phyloP scores from a whole-genome alignment of 257 asterid species.

The Solanum pinnatisectum region DNA sequence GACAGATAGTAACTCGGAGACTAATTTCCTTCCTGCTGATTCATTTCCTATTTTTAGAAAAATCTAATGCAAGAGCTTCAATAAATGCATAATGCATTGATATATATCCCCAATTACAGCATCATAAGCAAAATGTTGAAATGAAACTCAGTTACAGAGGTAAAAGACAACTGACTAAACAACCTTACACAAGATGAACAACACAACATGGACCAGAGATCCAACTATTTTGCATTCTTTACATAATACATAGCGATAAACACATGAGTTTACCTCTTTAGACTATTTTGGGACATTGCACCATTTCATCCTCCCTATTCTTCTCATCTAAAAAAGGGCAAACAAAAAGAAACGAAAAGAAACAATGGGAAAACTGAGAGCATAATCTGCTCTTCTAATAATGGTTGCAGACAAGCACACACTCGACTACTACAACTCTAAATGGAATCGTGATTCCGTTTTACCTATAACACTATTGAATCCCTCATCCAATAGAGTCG shows the following conservation, averaged over 20 bases:
- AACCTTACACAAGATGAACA: not conserved
- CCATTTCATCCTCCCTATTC: not conserved
- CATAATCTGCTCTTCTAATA: not conserved
- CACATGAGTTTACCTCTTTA: not conserved
- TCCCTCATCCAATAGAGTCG: slow-evolving; percentile 3
- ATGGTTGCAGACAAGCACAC: not conserved
- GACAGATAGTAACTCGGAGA: not conserved
- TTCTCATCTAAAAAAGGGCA: not conserved
- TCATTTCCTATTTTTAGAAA: not conserved
- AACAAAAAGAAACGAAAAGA: not conserved
- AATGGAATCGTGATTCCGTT: not conserved
- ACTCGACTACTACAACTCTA: not conserved
- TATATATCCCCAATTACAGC: not conserved
- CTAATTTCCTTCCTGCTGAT: not conserved
- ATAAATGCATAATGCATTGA: not conserved
- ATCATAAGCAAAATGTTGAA: not conserved
- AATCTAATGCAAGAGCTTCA: not conserved
- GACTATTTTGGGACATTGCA: not conserved
- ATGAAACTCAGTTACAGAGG: not conserved
- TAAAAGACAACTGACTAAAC: not conserved
- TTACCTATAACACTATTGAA: not conserved
- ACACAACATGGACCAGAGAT: slow-evolving; percentile 1
- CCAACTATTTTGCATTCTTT: not conserved
- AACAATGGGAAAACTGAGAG: not conserved
- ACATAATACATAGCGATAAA: not conserved